Evolutionary conservation across 768 basidiomycete genomes (phyloP), one percentile per base, ranked within the genome.

Genomic region (Trametes meyenii): DNA sequence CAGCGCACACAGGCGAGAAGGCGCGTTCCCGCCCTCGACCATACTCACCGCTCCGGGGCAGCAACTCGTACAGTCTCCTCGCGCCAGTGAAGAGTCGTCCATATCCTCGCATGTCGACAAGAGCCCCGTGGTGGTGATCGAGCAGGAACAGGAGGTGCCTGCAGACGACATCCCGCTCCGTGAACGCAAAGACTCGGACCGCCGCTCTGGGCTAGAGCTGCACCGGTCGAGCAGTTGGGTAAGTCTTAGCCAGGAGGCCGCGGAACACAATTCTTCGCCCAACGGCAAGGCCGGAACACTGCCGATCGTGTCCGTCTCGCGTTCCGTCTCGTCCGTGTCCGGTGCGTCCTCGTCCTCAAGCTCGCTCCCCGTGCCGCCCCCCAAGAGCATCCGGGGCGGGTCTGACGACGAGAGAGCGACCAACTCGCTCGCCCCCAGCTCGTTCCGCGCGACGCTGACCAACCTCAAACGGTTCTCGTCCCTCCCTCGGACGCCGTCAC

Each of bases 401-500:
- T 62, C 66, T 5, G 63, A 67, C 50, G 63, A 66, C 50, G 63
- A 52, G 50, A 58, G 44, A 53, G 36, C 35, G 50, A 23, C 21
- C 51, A 55, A 16, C 24, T 17, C 54, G 5, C 54, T 39, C 14
- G 51, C 62, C 19, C 58, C 67, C 46, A 50, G 50, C 44, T 55
- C 68, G 12, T 66, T 68, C 46, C 70, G 64, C 50, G 68, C 67
- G n/a, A 61, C 69, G 17, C 63, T 74, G 10, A 68, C 66, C 16
- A 74, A 67, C 60, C 62, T 77, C 35, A 83, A 80, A 62, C 77
- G 79, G 33, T 80, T 79, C 63, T 81, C 81, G 10, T 79, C 89
- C 4, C 76, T 91, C 52, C 87, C 90, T 5, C 83, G 86, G 35
- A 84, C 88, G 7, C 87, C 89, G 6, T 89, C 88, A 26, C 63